Evolutionary conservation across 306 rosid species (phyloP), one percentile per base, ranked within the genome.

Genomic region (Senna siamea): DNA sequence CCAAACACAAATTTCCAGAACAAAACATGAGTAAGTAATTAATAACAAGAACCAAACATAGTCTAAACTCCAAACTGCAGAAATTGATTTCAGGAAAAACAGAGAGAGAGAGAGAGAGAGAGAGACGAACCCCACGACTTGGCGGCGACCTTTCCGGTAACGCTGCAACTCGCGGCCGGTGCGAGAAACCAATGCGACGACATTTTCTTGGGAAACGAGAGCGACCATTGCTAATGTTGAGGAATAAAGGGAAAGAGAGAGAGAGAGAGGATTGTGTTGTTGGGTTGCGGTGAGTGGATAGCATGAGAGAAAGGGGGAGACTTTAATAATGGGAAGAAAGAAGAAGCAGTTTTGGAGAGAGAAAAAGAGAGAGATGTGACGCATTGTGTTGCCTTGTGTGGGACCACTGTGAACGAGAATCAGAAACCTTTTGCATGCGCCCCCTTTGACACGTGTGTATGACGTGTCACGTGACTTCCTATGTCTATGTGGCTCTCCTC

Each of bases 131-230:
- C 98, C 98, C 0, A 92, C 96, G 44, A 90, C 94, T 88, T 85
- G 98, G 54, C 98, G 98, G 63, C 89, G 92, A 41, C 98, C 96
- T 50, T 78, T 88, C 54, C 59, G 66, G 81, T 90, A 90, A 11
- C 96, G 88, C 73, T 92, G 96, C 72, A 92, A 84, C 32, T 92
- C 87, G 28, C 98, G 80, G 13, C 98, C 98, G 0, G 98, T 88
- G 44, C 96, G 98, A 87, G 96, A 80, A 26, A 88, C 94, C 92
- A 90, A 82, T 67, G 90, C 77, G 15, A 87, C 91, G 70, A 81
- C 76, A 66, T 77, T 82, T 55, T 89, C 87, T 84, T 86, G 82
- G 35, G 97, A 77, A 22, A 86, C 78, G 73, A 81, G 47, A 58
- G 89, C 75, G 17, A 77, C 85, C 91, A 88, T 90, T 59, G n/a